A percentile compares a stretch with the other conserved stretches of the same genome.
Evolutionary conservation across 2,329 filamentous ascomycete genomes (phyloP).

Genomic region (Epichloe aotearoae): DNA sequence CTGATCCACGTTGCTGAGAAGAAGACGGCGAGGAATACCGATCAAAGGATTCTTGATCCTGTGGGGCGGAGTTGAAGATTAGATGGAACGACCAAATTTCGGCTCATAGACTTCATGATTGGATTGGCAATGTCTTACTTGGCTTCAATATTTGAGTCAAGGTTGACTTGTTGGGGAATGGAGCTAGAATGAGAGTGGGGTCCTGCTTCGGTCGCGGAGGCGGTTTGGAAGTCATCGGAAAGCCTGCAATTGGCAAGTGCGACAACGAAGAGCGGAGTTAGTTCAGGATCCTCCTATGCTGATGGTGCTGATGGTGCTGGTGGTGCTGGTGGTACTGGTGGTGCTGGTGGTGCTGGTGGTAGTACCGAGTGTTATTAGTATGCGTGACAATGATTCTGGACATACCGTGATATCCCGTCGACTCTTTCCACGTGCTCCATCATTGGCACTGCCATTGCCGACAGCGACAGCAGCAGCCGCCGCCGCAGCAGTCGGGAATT

Average conservation of each 20-base stretch:
- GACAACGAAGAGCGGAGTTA: neutral
- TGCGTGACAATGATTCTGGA: neutral
- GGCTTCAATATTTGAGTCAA: conserved; percentile 33
- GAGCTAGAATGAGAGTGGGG: conserved; percentile 15
- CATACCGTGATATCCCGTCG: conserved; percentile 5
- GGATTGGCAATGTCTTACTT: conserved; percentile 20
- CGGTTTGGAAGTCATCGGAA: conserved; percentile 15
- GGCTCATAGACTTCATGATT: neutral
- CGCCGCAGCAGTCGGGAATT: conserved; percentile 1
- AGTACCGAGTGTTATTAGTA: neutral
- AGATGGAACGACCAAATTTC: neutral
- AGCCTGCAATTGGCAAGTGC: conserved; percentile 10
- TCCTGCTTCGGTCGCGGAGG: conserved; percentile 24
- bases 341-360: neutral
- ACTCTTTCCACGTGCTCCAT: conserved; percentile 4
- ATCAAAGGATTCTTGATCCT: conserved; percentile 36
- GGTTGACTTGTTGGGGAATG: conserved; percentile 24
- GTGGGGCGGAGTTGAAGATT: conserved; percentile 7
- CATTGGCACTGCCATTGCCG: conserved; percentile 4
- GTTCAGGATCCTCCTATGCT: neutral
- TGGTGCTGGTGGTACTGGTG: neutral
- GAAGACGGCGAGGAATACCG: conserved; percentile 36
- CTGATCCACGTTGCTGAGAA: conserved; percentile 42
- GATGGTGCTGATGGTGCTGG: neutral
- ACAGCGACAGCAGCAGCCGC: neutral